Evolutionary conservation across 169 alveolate genomes (phyloP).

Genomic region (Theileria sp.): DNA sequence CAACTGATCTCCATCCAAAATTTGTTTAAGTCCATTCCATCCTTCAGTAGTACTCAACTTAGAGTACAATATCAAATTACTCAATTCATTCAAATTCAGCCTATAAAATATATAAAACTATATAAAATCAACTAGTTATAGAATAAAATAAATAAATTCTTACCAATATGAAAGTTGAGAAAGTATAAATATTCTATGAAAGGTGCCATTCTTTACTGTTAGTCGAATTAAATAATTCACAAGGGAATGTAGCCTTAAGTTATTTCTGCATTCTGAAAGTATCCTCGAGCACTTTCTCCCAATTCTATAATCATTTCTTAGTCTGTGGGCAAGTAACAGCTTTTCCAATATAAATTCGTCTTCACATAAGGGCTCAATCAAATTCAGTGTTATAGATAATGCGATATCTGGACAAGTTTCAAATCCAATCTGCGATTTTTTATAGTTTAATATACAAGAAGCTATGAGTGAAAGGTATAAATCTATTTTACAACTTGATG

Average conservation of each 20-base stretch:
- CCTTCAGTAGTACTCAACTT: neutral
- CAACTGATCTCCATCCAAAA: neutral
- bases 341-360: slow-evolving; percentile 34
- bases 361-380: neutral
- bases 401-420: slow-evolving; percentile 40
- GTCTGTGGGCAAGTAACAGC: slow-evolving; percentile 31
- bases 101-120: neutral
- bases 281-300: slow-evolving; percentile 3
- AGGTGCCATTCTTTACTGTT: neutral
- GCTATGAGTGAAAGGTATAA: neutral
- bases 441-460: slow-evolving; percentile 47
- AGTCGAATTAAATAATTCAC: neutral
- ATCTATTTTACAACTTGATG: neutral
- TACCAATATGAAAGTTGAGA: slow-evolving; percentile 7
- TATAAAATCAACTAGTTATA: neutral
- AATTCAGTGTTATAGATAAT: slow-evolving; percentile 29
- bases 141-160: neutral
- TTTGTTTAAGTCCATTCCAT: neutral
- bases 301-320: slow-evolving; percentile 29
- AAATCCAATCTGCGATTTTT: slow-evolving; percentile 7
- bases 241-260: neutral
- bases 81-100: neutral
- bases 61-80: slow-evolving; percentile 4
- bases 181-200: neutral
- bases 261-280: neutral